These are phyloP conservation scores for Kuraishia borneana DNA, from an alignment of 805 yeast genomes.

Conservation along the genomic window DNA sequence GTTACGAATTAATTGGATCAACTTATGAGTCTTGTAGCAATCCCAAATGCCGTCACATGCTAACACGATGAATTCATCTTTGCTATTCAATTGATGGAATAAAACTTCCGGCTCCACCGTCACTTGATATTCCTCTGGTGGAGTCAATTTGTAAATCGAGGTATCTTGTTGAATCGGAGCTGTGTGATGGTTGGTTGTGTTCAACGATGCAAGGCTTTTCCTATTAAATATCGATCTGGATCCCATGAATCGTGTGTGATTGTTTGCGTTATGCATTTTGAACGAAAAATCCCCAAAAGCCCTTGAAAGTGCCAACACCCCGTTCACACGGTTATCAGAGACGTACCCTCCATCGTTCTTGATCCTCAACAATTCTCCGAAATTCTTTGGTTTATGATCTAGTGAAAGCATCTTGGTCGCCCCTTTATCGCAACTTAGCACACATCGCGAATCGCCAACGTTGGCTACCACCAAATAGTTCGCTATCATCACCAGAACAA, in stretches of 20 bases:
- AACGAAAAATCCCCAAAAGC: conserved; percentile 61
- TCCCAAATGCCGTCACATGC: conserved; percentile 89
- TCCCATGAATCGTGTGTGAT: conserved; percentile 8
- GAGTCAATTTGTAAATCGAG: conserved; percentile 20
- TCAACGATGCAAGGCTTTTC: not conserved
- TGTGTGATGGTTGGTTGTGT: conserved; percentile 9
- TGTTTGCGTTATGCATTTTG: conserved; percentile 21
- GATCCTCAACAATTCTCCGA: conserved; percentile 47
- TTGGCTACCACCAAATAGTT: conserved; percentile 46
- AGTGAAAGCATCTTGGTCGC: conserved; percentile 48
- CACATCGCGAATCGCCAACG: conserved; percentile 68
- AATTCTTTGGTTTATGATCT: conserved; percentile 53
- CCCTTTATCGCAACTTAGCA: conserved; percentile 39
- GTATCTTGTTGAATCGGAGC: conserved; percentile 6
- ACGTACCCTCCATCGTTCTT: conserved; percentile 51
- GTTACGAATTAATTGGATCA: conserved; percentile 43
- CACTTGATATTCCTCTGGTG: conserved; percentile 67
- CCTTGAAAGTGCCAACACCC: conserved; percentile 44
- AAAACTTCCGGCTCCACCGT: conserved; percentile 72
- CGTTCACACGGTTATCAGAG: conserved; percentile 49
- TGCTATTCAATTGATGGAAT: conserved; percentile 29
- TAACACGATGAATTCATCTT: conserved; percentile 58
- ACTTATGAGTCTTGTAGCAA: conserved; percentile 43
- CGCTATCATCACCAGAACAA: conserved; percentile 31
- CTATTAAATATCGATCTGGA: not conserved